phyloP scores from a whole-genome alignment of 2,329 filamentous ascomycete species.

The Fusarium verrucosum region DNA sequence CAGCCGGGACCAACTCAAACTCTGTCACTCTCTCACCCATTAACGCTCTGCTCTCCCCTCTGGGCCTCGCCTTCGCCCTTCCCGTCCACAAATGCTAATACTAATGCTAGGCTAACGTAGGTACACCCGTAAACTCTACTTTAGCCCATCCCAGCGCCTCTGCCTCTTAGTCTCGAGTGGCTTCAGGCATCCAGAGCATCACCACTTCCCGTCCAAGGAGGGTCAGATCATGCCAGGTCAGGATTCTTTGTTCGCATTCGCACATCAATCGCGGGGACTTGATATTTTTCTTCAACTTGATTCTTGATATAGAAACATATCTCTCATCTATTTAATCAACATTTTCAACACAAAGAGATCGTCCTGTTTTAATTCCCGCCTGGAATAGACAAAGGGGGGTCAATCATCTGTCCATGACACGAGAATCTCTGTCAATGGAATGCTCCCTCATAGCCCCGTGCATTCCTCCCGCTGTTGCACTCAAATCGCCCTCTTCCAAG shows the following conservation, averaged over 20 bases:
- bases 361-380: conserved; percentile 12
- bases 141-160: conserved; percentile 30
- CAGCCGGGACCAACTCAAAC: conserved; percentile 27
- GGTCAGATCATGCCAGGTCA: neutral
- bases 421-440: conserved; percentile 40
- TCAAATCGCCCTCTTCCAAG: conserved; percentile 27
- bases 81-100: conserved; percentile 19
- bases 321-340: neutral
- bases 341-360: conserved; percentile 27
- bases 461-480: conserved; percentile 43
- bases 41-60: neutral
- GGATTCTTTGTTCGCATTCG: conserved; percentile 7
- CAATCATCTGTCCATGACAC: conserved; percentile 24
- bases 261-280: neutral
- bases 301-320: neutral
- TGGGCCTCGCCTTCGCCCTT: conserved; percentile 8
- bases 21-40: neutral
- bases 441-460: conserved; percentile 43
- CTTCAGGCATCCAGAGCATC: conserved; percentile 34
- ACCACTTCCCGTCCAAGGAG: conserved; percentile 8
- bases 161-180: conserved; percentile 21
- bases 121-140: conserved; percentile 37
- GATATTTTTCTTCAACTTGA: neutral
- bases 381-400: conserved; percentile 27
- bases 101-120: conserved; percentile 32